Evolutionary conservation across 768 basidiomycete genomes (phyloP).

Genomic region (Porphyrellus cyaneotinctus): DNA sequence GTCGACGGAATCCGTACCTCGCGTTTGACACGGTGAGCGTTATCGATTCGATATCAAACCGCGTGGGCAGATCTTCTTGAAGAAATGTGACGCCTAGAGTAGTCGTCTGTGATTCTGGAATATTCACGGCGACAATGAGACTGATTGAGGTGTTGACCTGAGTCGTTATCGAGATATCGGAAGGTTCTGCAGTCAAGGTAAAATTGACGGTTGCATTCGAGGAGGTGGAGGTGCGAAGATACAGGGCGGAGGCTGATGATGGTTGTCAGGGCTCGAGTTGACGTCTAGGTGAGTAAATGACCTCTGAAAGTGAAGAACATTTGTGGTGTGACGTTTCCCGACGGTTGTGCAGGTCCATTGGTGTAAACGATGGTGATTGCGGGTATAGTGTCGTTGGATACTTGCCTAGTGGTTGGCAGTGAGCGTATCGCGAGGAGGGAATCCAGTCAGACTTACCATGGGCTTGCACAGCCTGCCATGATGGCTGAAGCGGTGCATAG

Average conservation of each 20-base stretch:
- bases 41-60: conserved; percentile 38
- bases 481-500: conserved; percentile 15
- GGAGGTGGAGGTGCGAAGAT: conserved; percentile 38
- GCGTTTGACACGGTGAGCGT: conserved; percentile 35
- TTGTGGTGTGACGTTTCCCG: conserved; percentile 48
- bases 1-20: conserved; percentile 26
- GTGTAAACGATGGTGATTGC: conserved; percentile 31
- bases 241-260: conserved; percentile 40
- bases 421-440: background rate
- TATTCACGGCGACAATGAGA: conserved; percentile 36
- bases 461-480: conserved; percentile 19
- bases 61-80: conserved; percentile 22
- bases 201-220: conserved; percentile 54
- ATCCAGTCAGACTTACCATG: conserved; percentile 16
- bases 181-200: conserved; percentile 39
- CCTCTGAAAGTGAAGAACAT: conserved; percentile 56
- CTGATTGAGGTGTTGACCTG: conserved; percentile 41
- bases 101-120: conserved; percentile 38
- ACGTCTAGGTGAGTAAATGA: conserved; percentile 15
- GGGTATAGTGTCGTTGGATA: conserved; percentile 11
- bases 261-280: conserved; percentile 3
- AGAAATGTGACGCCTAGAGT: conserved; percentile 42
- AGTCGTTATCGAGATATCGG: conserved; percentile 33
- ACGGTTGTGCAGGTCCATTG: conserved; percentile 40
- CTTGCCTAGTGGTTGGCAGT: conserved; percentile 19